phyloP scores from a whole-genome alignment of 1,139 yeast genomes.

The Torulaspora pretoriensis region DNA sequence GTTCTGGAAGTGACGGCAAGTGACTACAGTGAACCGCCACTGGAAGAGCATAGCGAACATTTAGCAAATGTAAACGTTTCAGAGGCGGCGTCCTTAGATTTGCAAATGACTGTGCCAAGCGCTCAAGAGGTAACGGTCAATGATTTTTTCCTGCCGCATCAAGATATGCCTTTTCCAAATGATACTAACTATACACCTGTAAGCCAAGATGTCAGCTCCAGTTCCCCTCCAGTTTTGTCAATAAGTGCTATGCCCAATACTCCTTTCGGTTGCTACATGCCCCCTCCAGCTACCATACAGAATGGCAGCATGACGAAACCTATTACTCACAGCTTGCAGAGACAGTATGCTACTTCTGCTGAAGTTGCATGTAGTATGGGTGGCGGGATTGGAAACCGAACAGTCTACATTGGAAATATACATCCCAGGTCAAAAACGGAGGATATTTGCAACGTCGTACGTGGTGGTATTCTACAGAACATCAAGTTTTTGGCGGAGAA shows the following conservation, averaged over 20 bases:
- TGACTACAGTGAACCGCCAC: slow-evolving; percentile 19
- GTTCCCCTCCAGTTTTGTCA: slow-evolving; percentile 1
- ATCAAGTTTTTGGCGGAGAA: slow-evolving; percentile 70
- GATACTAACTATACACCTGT: slow-evolving; percentile 3
- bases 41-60: slow-evolving; percentile 20
- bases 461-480: slow-evolving; percentile 75
- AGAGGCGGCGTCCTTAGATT: slow-evolving; percentile 16
- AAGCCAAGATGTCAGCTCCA: neutral
- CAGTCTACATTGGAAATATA: slow-evolving; percentile 71
- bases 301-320: slow-evolving; percentile 19
- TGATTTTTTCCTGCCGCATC: slow-evolving; percentile 13
- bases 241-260: slow-evolving; percentile 4
- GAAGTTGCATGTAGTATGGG: slow-evolving; percentile 72
- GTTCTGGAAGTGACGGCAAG: slow-evolving; percentile 14
- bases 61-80: slow-evolving; percentile 18
- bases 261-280: slow-evolving; percentile 17
- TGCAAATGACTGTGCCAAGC: slow-evolving; percentile 16
- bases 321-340: slow-evolving; percentile 44
- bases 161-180: slow-evolving; percentile 6
- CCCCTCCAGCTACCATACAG: slow-evolving; percentile 14
- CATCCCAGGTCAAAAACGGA: slow-evolving; percentile 76
- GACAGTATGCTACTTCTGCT: slow-evolving; percentile 68
- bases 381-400: slow-evolving; percentile 73
- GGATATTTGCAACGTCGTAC: slow-evolving; percentile 76
- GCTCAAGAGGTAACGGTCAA: slow-evolving; percentile 24